phyloP scores from a whole-genome alignment of 2,329 filamentous ascomycete species.

The Graphilbum sp. region DNA sequence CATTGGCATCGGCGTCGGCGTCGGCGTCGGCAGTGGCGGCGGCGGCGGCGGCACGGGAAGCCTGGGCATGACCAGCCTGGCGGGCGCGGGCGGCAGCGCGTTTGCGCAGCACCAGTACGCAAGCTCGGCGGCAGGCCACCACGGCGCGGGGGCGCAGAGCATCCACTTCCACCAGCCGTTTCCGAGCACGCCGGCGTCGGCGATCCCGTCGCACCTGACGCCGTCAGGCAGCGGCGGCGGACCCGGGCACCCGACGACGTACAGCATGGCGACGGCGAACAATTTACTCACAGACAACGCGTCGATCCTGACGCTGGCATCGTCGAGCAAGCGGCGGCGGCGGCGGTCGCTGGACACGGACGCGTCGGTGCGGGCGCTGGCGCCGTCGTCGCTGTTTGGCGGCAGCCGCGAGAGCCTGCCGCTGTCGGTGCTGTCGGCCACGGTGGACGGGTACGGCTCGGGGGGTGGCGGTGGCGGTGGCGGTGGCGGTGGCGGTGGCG shows the following conservation, averaged over 20 bases:
- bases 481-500: slow-evolving; percentile 22
- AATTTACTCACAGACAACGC: slow-evolving; percentile 73
- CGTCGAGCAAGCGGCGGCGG: slow-evolving; percentile 62
- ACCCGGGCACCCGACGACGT: slow-evolving; percentile 47
- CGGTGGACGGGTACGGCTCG: no score
- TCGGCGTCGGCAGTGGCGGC: slow-evolving; percentile 15
- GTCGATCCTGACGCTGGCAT: slow-evolving; percentile 70
- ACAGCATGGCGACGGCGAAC: slow-evolving; percentile 64
- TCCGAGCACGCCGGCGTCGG: slow-evolving; percentile 48
- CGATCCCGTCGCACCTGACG: slow-evolving; percentile 54
- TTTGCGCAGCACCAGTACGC: background rate
- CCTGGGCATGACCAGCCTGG: slow-evolving; percentile 8
- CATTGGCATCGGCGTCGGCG: slow-evolving; percentile 16
- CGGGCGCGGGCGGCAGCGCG: slow-evolving; percentile 21
- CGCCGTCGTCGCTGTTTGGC: slow-evolving; percentile 67
- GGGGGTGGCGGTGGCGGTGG: slow-evolving; percentile 18
- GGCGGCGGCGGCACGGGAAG: slow-evolving; percentile 21
- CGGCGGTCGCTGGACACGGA: slow-evolving; percentile 72
- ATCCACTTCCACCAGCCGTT: slow-evolving; percentile 52
- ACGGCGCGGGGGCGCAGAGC: slow-evolving; percentile 21
- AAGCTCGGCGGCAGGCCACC: no score
- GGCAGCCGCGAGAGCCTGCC: slow-evolving; percentile 68
- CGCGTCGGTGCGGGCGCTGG: slow-evolving; percentile 70
- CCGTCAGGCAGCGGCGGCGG: slow-evolving; percentile 14
- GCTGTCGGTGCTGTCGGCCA: slow-evolving; percentile 60